phyloP scores from a whole-genome alignment of 2,329 filamentous ascomycete genomes.

The Periconia macrospinosa region DNA sequence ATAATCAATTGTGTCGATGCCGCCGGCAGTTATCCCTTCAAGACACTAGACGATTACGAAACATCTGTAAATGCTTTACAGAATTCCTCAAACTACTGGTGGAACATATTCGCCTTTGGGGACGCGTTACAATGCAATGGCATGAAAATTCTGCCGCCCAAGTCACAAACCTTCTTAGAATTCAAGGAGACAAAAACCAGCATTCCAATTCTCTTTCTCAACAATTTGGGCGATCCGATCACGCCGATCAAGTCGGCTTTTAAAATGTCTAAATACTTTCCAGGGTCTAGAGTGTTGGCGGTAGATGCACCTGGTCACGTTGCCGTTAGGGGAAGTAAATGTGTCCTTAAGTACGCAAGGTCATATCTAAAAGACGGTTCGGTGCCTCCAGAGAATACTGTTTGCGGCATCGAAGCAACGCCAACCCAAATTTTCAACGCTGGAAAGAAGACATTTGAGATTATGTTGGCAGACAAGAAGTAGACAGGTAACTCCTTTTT shows the following conservation, averaged over 20 bases:
- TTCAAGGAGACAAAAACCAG: slow-evolving; percentile 1
- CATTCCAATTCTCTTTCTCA: slow-evolving; percentile 1
- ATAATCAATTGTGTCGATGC: slow-evolving; percentile 13
- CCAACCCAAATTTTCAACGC: not conserved
- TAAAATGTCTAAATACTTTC: slow-evolving; percentile 4
- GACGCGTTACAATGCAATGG: not conserved
- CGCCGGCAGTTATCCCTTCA: slow-evolving; percentile 5
- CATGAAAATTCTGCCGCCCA: slow-evolving; percentile 9
- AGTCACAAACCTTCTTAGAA: slow-evolving; percentile 13
- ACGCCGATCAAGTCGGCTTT: slow-evolving; percentile 1
- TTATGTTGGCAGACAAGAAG: not conserved
- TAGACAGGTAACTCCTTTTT: not conserved
- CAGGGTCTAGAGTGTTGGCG: slow-evolving; percentile 3
- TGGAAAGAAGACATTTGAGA: not conserved
- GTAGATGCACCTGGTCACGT: slow-evolving; percentile 1
- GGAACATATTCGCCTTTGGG: not conserved
- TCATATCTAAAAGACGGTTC: not conserved
- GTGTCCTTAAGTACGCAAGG: not conserved
- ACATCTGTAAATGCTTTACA: not conserved
- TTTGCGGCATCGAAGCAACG: not conserved
- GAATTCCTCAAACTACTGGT: not conserved
- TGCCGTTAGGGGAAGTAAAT: not conserved
- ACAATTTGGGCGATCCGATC: slow-evolving; percentile 1
- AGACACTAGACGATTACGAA: slow-evolving; percentile 3
- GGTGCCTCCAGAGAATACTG: not conserved